Base-by-base conservation (phyloP, 495 filamentous ascomycete species). In the Talaromyces trachyspermus region DNA sequence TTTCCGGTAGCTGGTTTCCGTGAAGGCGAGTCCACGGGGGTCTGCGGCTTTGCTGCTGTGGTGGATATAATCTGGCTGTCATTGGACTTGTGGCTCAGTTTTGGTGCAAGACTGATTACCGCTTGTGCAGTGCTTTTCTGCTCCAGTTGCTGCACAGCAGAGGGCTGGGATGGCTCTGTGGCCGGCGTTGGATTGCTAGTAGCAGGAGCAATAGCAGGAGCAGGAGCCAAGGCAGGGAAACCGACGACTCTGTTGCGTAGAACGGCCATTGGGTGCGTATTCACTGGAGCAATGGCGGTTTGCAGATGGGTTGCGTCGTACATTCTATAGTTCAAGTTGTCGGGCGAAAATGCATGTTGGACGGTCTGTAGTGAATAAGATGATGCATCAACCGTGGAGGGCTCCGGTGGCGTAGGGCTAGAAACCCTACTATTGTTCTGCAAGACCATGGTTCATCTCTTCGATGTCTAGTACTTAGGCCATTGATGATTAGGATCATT, bases 401-500 rank as follows among this genome's bases (percentile, higher is more conserved):
- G 48, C 40, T 54, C 49, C 48, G 57, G 57, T 53, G 56, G 52
- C 52, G 51, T 43, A 39, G 51, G 54, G 49, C 49, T 23, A 32
- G 37, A 49, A 53, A 47, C 53, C 50, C 57, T 58, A 56, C 57
- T 58, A 56, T 57, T 48, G 48, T 59, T 57, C 52, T 53, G 54
- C 56, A 55, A 56, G 30, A 14, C 44, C 57, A 62, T 62, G 20
- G 39, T 42, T 42, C 39, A n/a, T n/a, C n/a, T n/a, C n/a, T n/a
- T n/a, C n/a, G n/a, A n/a, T n/a, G n/a, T n/a, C n/a, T n/a, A n/a
- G n/a, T n/a, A n/a, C n/a, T n/a, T n/a, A n/a, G n/a, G n/a, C n/a
- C n/a, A n/a, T n/a, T n/a, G n/a, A n/a, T n/a, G n/a, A n/a, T n/a
- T n/a, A n/a, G n/a, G n/a, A n/a, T n/a, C n/a, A n/a, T n/a, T n/a